Evolutionary conservation across 2,329 filamentous ascomycete genomes (phyloP), one percentile per base, ranked within the genome.

Genomic region (Fusarium papillatum): DNA sequence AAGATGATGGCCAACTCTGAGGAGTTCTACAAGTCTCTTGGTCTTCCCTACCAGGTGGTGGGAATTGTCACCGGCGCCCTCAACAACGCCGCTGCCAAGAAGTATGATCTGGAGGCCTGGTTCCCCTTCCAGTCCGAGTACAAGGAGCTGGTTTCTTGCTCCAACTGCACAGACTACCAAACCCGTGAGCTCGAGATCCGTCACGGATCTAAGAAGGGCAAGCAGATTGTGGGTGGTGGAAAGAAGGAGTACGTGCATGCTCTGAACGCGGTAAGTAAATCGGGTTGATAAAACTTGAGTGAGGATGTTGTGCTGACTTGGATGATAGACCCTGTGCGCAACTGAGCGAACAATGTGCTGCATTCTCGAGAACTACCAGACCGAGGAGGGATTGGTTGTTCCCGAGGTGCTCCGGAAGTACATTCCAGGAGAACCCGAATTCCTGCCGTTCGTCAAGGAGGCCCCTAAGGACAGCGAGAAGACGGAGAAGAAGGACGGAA

Each of bases 161-260:
- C 95, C 73, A 99, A 99, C 87, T 99, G 97, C 88, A 98, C 95
- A 55, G 96, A 98, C 84, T 98, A 98, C 88, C 97, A 99, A 88
- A 95, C 95, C 29, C 91, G 97, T 68, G 96, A 95, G 78, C 90
- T 99, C 16, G 96, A 98, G 85, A 98, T 99, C 79, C 92, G 97
- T 70, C 98, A 93, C 80, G 96, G 97, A 60, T 89, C 92, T 72
- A 98, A 98, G 90, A 94, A 80, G 75, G 75, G 77, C 64, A 80
- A 80, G 77, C 78, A 78, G 38, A 71, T 80, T 36, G 79, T 80
- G 93, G 83, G 93, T 94, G 84, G 96, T 93, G 34, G 95, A 96
- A 76, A 89, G 84, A 99, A 98, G 91, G 93, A 95, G 78, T 99
- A 98, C 83, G 96, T 98, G 43, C 97, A 99, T 85, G 95, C 94